Percentiles rank a stretch among this genome's conserved stretches.
phyloP scores from a whole-genome alignment of 139 green algal species.

The Nannochloris sp. region DNA sequence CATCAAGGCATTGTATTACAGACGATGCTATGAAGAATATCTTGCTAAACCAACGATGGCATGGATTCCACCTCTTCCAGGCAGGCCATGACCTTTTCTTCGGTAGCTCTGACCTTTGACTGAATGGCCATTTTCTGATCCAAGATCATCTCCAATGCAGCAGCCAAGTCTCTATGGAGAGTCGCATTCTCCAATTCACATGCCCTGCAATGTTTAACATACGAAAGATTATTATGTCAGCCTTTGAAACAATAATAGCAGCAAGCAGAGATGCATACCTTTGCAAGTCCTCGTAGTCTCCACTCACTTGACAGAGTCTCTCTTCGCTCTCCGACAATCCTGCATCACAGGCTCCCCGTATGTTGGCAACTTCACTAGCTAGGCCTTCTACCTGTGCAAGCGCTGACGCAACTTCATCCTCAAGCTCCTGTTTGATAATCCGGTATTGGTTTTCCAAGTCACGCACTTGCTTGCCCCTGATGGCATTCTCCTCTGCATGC shows the following conservation, averaged over 20 bases:
- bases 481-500: constrained; percentile 45
- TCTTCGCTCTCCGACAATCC: constrained; percentile 40
- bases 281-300: constrained; percentile 39
- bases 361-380: constrained; percentile 30
- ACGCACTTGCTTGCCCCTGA: constrained; percentile 31
- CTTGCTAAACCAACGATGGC: neutral
- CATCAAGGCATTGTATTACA: too few species aligned
- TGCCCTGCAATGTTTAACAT: constrained; percentile 12
- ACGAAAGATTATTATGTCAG: neutral
- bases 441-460: constrained; percentile 40
- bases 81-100: constrained; percentile 5
- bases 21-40: too few species aligned
- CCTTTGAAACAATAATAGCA: neutral
- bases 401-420: constrained; percentile 27
- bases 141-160: constrained; percentile 44
- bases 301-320: constrained; percentile 22
- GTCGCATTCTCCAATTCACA: constrained; percentile 43
- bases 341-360: constrained; percentile 34
- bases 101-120: constrained; percentile 6
- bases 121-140: constrained; percentile 46
- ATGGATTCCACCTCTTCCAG: neutral
- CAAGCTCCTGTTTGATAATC: constrained; percentile 37
- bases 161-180: constrained; percentile 41
- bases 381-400: constrained; percentile 36
- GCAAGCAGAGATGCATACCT: constrained; percentile 2